Evolutionary conservation across 1,284 basidiomycete species (phyloP), one percentile per base, ranked within the genome.

Genomic region (Bjerkandera adusta): DNA sequence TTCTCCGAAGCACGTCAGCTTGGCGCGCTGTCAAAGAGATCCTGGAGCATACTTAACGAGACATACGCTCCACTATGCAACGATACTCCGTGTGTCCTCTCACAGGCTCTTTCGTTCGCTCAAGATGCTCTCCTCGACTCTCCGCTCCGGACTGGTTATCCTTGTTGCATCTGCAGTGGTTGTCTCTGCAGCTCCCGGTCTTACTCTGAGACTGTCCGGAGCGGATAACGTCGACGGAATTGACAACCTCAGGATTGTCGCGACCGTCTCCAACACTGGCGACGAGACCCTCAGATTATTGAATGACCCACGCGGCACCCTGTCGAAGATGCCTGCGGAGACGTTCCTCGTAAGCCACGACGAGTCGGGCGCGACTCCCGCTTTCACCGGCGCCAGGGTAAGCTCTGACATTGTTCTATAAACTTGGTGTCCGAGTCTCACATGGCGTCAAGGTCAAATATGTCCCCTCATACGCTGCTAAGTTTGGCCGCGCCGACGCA

Each of bases 191-290:
- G 43, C 50, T 18, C 57, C 56, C 27, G 50, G 52, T 12, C 53
- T 60, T 11, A 51, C 53, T 6, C 49, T 63, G 40, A 57, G 52
- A 44, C 53, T 61, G 43, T 50, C 57, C 18, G 72, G 71, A 40
- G 63, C 70, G 35, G 52, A 57, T 12, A 49, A 58, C n/a, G 68
- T 74, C 30, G 55, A 60, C 32, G 63, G 59, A 50, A 67, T 74
- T 33, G 59, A 68, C 36, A 68, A 70, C 54, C 57, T 75, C 43
- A 68, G 69, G 54, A 63, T 75, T 36, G 55, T 56, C 24, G 60
- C 71, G n/a, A 72, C 69, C 25, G 44, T 76, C 47, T 68, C 64
- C 48, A 76, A 77, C 64, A 73, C 69, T 42, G 73, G 73, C 43
- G 64, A 68, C 36, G 71, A 74, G 57, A 68, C 68, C 47, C 48